Percentiles rank a stretch among this genome's conserved stretches.
phyloP scores from a whole-genome alignment of 2,329 filamentous ascomycete species.

The Penicillium sp. region DNA sequence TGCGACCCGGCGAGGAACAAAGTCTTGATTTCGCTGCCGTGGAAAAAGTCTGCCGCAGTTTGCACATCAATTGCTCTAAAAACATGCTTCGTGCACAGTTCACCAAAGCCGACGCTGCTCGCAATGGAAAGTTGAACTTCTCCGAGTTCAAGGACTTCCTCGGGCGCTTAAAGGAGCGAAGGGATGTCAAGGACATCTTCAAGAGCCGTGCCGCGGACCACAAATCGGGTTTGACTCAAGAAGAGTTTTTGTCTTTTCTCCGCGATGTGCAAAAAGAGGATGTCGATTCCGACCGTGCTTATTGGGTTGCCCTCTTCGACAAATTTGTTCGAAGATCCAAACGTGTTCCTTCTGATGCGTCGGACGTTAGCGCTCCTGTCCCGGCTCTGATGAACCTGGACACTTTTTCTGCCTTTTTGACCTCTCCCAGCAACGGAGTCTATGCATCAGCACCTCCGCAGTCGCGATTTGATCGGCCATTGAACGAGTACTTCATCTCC shows the following conservation, averaged over 20 bases:
- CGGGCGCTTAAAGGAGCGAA: slow-evolving; percentile 74
- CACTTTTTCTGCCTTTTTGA: slow-evolving; percentile 73
- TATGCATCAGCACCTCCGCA: slow-evolving; percentile 61
- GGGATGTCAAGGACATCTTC: slow-evolving; percentile 76
- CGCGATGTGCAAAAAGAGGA: slow-evolving; percentile 72
- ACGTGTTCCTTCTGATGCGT: slow-evolving; percentile 43
- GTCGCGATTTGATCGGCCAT: slow-evolving; percentile 70
- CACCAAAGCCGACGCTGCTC: slow-evolving; percentile 64
- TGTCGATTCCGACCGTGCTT: slow-evolving; percentile 60
- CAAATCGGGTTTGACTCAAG: slow-evolving; percentile 64
- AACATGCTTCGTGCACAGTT: slow-evolving; percentile 73
- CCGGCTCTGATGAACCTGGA: slow-evolving; percentile 69
- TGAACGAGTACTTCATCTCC: slow-evolving; percentile 97
- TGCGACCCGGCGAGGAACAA: slow-evolving; percentile 57
- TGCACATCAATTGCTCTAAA: slow-evolving; percentile 87
- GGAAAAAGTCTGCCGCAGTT: slow-evolving; percentile 77
- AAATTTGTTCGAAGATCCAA: slow-evolving; percentile 64
- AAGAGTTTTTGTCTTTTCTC: slow-evolving; percentile 75
- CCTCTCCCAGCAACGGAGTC: slow-evolving; percentile 70
- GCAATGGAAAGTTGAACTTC: slow-evolving; percentile 69
- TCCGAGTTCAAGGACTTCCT: slow-evolving; percentile 82
- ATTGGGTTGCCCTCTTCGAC: slow-evolving; percentile 72
- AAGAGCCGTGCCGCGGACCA: slow-evolving; percentile 58
- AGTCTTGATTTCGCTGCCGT: slow-evolving; percentile 75
- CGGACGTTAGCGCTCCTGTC: slow-evolving; percentile 37